Conservation (phyloP, 106 monocot species). For the Dendrobium nobile region DNA sequence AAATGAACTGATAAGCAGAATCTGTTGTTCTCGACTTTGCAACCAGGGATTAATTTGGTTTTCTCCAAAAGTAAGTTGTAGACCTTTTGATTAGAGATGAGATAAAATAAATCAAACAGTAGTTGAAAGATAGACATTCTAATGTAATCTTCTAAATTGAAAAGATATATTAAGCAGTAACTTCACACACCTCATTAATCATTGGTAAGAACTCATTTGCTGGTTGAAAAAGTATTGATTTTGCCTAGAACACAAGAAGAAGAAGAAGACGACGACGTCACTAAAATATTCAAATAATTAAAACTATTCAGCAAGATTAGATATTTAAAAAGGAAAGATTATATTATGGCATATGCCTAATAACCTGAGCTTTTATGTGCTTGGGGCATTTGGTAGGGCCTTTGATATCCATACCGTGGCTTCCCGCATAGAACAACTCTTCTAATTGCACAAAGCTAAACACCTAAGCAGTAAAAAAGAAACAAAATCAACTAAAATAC, state of each 20-base stretch:
- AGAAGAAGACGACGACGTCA: not conserved
- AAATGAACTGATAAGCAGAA: constrained; percentile 77
- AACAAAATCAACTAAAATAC: not conserved
- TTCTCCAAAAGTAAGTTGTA: constrained; percentile 42
- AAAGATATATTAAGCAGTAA: too few relatives aligned
- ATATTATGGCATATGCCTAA: not conserved
- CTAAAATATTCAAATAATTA: too few relatives aligned
- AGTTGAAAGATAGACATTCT: too few relatives aligned
- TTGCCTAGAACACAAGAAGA: constrained; percentile 1
- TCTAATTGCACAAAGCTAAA: constrained; percentile 38
- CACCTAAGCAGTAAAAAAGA: not conserved
- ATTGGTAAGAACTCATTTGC: constrained; percentile 45
- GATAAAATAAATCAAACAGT: not conserved
- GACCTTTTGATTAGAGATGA: constrained; percentile 23
- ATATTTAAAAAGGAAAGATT: not conserved
- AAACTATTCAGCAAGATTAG: too few relatives aligned
- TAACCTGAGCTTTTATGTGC: not conserved
- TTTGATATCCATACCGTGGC: constrained; percentile 89
- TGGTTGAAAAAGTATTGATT: constrained; percentile 36
- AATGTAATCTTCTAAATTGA: too few relatives aligned
- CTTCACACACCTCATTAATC: constrained; percentile 32
- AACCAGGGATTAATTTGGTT: constrained; percentile 37
- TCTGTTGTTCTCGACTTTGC: constrained; percentile 76
- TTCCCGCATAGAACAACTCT: constrained; percentile 82
- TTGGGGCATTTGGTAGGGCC: constrained; percentile 33